phyloP scores from a whole-genome alignment of 129 eudicot genomes.

The Tagetes erecta region DNA sequence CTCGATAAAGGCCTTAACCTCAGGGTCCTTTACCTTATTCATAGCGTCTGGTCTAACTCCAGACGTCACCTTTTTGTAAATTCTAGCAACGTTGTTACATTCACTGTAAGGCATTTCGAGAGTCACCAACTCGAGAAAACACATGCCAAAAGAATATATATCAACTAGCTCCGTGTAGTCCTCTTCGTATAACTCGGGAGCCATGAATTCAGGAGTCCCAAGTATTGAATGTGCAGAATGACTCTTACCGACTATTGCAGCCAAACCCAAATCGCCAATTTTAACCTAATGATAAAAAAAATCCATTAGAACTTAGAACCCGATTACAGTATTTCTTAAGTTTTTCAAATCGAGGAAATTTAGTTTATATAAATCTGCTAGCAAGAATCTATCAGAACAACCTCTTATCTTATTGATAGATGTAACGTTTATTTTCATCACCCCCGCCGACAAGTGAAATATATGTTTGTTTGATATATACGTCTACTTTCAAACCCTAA shows the following conservation, averaged over 20 bases:
- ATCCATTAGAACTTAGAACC: not conserved
- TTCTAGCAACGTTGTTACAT: constrained; percentile 60
- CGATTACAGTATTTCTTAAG: not conserved
- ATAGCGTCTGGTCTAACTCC: constrained; percentile 65
- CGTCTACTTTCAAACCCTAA: not conserved
- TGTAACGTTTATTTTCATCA: too few relatives aligned
- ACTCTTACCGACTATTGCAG: constrained; percentile 60
- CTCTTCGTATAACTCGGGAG: constrained; percentile 74
- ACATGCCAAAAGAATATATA: constrained; percentile 80
- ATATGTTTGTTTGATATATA: too few relatives aligned
- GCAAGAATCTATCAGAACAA: too few relatives aligned
- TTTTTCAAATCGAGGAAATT: too few relatives aligned
- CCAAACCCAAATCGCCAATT: constrained; percentile 81
- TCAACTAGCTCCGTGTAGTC: constrained; percentile 66
- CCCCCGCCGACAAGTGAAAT: too few relatives aligned
- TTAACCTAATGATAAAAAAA: constrained; percentile 49
- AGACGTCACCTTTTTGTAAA: constrained; percentile 64
- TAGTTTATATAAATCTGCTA: not conserved
- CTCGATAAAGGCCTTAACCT: constrained; percentile 63
- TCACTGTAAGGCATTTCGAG: constrained; percentile 72
- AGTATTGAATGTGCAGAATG: constrained; percentile 72
- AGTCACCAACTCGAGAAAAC: constrained; percentile 74
- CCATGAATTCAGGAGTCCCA: constrained; percentile 89
- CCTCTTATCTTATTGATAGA: too few relatives aligned
- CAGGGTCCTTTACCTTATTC: constrained; percentile 55